Evolutionary conservation across 2,329 filamentous ascomycete species (phyloP).

Genomic region (Leptographium flavum): DNA sequence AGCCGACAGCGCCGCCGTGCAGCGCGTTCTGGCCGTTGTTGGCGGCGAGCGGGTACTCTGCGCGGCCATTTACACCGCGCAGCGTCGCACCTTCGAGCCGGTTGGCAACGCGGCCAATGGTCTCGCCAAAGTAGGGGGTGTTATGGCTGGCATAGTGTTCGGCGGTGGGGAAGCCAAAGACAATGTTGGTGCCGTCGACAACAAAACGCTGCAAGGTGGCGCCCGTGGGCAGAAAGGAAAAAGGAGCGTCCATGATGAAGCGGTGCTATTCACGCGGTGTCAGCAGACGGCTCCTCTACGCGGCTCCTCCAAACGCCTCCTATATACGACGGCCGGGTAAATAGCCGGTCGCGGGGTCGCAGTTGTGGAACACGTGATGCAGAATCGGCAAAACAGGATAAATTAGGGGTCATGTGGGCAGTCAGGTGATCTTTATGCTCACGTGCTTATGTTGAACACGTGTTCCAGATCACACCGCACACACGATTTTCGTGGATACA

Average conservation of each 20-base stretch:
- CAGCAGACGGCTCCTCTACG: too few relatives aligned
- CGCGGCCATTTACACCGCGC: constrained; percentile 50
- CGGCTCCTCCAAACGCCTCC: too few relatives aligned
- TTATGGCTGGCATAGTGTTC: constrained; percentile 66
- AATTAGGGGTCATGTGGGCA: too few relatives aligned
- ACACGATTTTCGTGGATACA: too few relatives aligned
- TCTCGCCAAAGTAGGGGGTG: constrained; percentile 75
- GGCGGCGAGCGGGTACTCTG: constrained; percentile 52
- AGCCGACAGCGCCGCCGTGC: constrained; percentile 60
- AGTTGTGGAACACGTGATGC: too few relatives aligned
- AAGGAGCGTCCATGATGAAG: constrained; percentile 23
- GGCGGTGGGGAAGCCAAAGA: constrained; percentile 67
- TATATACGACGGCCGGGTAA: too few relatives aligned
- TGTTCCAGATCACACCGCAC: too few relatives aligned
- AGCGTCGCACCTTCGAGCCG: constrained; percentile 62
- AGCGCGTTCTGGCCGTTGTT: constrained; percentile 70
- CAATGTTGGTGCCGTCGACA: constrained; percentile 70
- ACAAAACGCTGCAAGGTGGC: constrained; percentile 71
- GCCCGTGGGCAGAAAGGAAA: constrained; percentile 59
- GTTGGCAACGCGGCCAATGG: constrained; percentile 77
- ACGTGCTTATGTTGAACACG: too few relatives aligned
- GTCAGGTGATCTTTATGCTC: too few relatives aligned
- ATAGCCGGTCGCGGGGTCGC: too few relatives aligned
- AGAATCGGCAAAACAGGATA: too few relatives aligned
- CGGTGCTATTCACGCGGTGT: too few relatives aligned